A percentile compares a stretch with the other conserved stretches of the same genome.
Conservation (phyloP, 2,329 filamentous ascomycete genomes). For the Hymenoscyphus scutula region DNA sequence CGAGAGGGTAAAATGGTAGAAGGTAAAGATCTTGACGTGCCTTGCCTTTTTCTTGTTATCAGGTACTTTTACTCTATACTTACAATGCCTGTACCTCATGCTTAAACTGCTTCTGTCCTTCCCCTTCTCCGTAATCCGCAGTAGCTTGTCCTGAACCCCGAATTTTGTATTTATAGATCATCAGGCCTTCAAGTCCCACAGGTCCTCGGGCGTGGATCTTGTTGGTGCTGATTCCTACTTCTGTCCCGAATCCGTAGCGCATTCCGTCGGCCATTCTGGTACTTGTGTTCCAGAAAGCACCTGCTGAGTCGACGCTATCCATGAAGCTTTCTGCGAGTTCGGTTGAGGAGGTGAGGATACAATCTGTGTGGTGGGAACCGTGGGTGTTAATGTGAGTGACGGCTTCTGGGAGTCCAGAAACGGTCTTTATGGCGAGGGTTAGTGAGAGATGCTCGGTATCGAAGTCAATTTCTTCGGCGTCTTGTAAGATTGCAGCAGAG, state of each 20-base stretch:
- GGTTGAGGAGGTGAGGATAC: constrained; percentile 71
- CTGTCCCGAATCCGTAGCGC: constrained; percentile 95
- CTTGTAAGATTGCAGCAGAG: constrained; percentile 53
- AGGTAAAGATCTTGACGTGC: background rate
- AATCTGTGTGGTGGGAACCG: constrained; percentile 92
- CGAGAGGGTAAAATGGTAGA: background rate
- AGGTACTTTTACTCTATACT: constrained; percentile 22
- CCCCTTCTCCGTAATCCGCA: constrained; percentile 66
- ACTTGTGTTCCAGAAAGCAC: constrained; percentile 96
- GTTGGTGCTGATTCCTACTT: constrained; percentile 98
- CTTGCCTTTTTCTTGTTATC: background rate
- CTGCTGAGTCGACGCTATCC: constrained; percentile 80
- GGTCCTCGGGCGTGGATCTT: constrained; percentile 95
- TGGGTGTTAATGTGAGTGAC: constrained; percentile 88
- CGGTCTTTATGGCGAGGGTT: constrained; percentile 77
- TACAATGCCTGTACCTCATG: constrained; percentile 53
- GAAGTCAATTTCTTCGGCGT: constrained; percentile 70
- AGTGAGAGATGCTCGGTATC: constrained; percentile 87
- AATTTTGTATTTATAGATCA: constrained; percentile 96
- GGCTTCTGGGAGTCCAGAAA: constrained; percentile 66
- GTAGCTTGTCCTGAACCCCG: constrained; percentile 81
- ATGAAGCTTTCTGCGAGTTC: constrained; percentile 78
- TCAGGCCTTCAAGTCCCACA: constrained; percentile 89
- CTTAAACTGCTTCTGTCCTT: constrained; percentile 57
- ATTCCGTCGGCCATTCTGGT: constrained; percentile 95